phyloP scores from a whole-genome alignment of 371 early-diverging fungal species.

The Nematocida major region DNA sequence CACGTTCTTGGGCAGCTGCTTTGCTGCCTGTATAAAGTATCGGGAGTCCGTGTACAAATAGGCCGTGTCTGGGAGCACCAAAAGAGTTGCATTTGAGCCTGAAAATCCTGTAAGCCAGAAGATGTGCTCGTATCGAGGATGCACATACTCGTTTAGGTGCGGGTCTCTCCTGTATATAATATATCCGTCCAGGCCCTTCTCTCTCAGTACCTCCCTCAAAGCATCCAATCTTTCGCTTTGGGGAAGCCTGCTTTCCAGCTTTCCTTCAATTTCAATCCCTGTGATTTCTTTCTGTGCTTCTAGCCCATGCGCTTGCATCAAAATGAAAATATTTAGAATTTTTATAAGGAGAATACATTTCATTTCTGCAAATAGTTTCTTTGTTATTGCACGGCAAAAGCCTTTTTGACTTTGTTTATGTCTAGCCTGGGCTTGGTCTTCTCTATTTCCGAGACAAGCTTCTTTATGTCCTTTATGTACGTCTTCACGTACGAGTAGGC shows the following conservation, averaged over 20 bases:
- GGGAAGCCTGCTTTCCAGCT: background rate
- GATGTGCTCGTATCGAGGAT: slow-evolving; percentile 80
- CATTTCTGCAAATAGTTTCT: background rate
- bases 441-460: slow-evolving; percentile 5
- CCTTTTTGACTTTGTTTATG: slow-evolving; percentile 9
- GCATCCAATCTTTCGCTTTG: background rate
- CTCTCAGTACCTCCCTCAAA: background rate
- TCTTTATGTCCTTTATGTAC: slow-evolving; percentile 35
- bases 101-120: slow-evolving; percentile 87
- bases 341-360: background rate
- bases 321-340: slow-evolving; percentile 10
- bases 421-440: slow-evolving; percentile 11
- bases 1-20: slow-evolving; percentile 69
- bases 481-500: slow-evolving; percentile 23
- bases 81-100: slow-evolving; percentile 83
- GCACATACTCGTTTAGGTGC: slow-evolving; percentile 82
- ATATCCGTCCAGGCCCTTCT: slow-evolving; percentile 51
- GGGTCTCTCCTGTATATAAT: slow-evolving; percentile 55
- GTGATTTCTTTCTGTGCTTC: background rate
- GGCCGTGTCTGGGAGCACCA: slow-evolving; percentile 70
- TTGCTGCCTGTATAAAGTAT: slow-evolving; percentile 88
- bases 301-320: background rate
- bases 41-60: slow-evolving; percentile 90
- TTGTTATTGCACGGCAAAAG: background rate
- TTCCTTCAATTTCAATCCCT: background rate